Conservation (phyloP, 177 flowering plant genomes). For the Vitis hybrid region DNA sequence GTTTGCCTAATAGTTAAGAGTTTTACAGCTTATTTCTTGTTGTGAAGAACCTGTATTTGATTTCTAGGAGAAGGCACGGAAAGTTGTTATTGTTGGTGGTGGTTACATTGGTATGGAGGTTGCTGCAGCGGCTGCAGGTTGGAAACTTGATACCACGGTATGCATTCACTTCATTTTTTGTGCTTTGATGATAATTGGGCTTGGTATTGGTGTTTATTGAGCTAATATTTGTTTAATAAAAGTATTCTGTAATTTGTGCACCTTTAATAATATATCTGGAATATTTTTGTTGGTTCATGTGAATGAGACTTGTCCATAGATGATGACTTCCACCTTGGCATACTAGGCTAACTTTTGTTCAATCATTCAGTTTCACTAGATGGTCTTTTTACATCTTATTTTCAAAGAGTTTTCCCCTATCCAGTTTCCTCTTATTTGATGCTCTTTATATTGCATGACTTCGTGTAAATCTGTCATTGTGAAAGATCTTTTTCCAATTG, state of each 20-base stretch:
- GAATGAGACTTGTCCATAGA: no score
- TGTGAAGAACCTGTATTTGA: not conserved
- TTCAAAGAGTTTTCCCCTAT: not conserved
- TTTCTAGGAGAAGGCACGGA: constrained; percentile 63
- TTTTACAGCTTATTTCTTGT: not conserved
- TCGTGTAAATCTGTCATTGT: not conserved
- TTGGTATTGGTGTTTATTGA: constrained; percentile 1
- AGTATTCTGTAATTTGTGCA: no score
- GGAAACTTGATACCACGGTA: constrained; percentile 97
- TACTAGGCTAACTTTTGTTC: not conserved
- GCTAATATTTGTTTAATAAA: not conserved
- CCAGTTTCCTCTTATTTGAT: no score
- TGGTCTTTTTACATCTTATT: not conserved
- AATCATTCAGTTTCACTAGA: not conserved
- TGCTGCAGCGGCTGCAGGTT: constrained; percentile 89
- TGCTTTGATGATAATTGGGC: not conserved
- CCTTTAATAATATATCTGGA: not conserved
- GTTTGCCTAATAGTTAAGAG: not conserved
- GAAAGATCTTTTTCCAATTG: not conserved
- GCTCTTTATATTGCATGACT: no score
- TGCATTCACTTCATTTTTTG: constrained; percentile 5
- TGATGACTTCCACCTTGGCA: no score
- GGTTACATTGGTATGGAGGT: constrained; percentile 99
- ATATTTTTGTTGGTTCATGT: not conserved
- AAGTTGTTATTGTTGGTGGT: constrained; percentile 88